Evolutionary conservation across 208 protist species (phyloP).

Genomic region (Trypanosoma scelopori): DNA sequence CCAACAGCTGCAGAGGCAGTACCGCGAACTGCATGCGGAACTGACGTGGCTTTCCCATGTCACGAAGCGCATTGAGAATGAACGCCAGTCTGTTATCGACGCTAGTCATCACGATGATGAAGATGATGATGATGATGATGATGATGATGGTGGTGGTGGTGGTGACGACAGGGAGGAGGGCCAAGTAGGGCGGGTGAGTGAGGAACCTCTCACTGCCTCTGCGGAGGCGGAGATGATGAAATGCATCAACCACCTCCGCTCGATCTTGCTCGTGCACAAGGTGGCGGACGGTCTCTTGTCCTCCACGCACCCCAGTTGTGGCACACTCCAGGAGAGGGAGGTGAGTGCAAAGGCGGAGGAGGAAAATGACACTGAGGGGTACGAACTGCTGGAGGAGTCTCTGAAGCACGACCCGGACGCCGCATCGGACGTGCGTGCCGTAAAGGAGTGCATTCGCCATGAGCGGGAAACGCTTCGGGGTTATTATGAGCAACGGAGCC

Average conservation of each 20-base stretch:
- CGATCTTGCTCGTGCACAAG: conserved; percentile 3
- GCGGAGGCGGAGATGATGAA: neutral
- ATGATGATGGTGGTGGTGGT: neutral
- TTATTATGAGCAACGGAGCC: neutral
- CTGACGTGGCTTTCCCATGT: conserved; percentile 11
- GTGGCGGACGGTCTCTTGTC: neutral
- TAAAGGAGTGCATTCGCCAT: conserved; percentile 10
- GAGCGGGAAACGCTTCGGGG: conserved; percentile 23
- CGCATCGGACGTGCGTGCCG: conserved; percentile 5
- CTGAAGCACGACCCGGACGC: conserved; percentile 2
- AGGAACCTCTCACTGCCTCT: neutral
- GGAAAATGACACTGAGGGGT: conserved; percentile 1
- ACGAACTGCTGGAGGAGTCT: neutral
- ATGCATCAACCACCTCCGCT: neutral
- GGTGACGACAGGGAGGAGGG: neutral
- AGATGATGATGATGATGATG: neutral
- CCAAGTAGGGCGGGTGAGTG: neutral
- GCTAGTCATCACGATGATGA: neutral
- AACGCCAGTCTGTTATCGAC: neutral
- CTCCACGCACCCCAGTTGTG: neutral
- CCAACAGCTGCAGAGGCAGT: conserved; percentile 14
- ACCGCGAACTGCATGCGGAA: conserved; percentile 12
- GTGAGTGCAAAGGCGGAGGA: neutral
- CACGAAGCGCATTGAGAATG: neutral
- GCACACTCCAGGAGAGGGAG: neutral